Base-by-base conservation (phyloP, 805 yeast genomes). In the Teunomyces tritomae region DNA sequence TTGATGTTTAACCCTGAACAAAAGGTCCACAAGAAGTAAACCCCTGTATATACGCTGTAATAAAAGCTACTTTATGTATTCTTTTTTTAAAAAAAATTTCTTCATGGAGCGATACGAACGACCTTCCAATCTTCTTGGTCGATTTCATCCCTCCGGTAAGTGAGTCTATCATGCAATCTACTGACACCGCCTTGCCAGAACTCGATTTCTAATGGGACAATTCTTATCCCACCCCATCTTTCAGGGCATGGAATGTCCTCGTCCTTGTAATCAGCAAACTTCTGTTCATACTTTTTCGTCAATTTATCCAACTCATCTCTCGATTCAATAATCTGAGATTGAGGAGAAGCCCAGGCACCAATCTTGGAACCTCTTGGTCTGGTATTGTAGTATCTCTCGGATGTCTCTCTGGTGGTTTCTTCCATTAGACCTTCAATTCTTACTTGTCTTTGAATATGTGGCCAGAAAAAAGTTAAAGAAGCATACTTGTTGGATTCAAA, bases 291-390 rank as follows among this genome's bases (percentile, higher is more conserved):
- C 26, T 71, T 62, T 8, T 65, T 61, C 44, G 81, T 81, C 11
- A 75, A 57, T 0, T 62, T 58, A 32, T 90, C 87, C 50, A 92
- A 78, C 56, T 80, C 87, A 11, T 79, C 79, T 53, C 97, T 75
- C 37, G 72, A 65, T 10, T 62, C 58, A 32, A 91, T 74, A 2
- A 73, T 76, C 46, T 78, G 74, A 29, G 91, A 82, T 73, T 94
- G 99, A 3, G 96, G 95, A 27, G 95, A 85, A 0, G 97, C 87
- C 96, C 97, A 91, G 0, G 99, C 99, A 28, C 99, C 98, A 51
- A 94, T 83, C 62, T 87, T 84, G 28, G 96, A 87, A 5, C 95
- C 97, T 49, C 96, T 76, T 33, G 99, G 99, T 62, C 99, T 79
- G 0, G 96, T 85, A 44, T 80, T 77, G 68, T 82, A 94, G 68